Evolutionary conservation across 1,139 yeast genomes (phyloP), one percentile per base, ranked within the genome.

Genomic region (Suhomyces maxii): DNA sequence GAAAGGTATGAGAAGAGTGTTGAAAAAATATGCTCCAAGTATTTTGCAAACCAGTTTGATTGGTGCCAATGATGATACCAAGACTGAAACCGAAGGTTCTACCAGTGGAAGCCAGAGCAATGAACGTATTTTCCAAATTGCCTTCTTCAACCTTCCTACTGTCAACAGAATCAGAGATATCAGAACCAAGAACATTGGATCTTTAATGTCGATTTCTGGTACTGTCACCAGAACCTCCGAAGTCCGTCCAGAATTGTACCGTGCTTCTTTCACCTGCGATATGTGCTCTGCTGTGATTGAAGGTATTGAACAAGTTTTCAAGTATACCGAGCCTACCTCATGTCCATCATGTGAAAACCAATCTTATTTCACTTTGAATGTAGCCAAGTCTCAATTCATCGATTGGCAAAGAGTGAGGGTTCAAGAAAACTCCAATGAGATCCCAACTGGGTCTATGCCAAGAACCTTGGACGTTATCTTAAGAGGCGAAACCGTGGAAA

Each of bases 361-460:
- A 61, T 79, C 88, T 2, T 77, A 83, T 49, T 93, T 97, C 95
- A 83, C 95, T 0, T 71, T 95, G 47, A 85, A 88, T 58, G 84
- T 91, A 14, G 67, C 88, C 28, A 89, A 90, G 65, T 89, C 96
- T 0, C 89, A 85, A 53, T 93, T 93, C 59, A 77, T 89, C 52
- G 99, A 93, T 72, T 93, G 99, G 99, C 99, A 93, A 68, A 87
- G 89, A 57, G 95, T 91, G 25, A 80, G 99, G 56, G 87, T 93
- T 51, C 99, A 93, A 65, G 99, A 93, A 64, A 95, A 93, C 61
- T 83, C 98, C 12, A 87, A 79, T 58, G 99, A 93, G 68, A 93
- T 93, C 49, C 99, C 99, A 26, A 90, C 97, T 0, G 99, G 99
- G 30, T 89, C 97, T 2, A 93, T 93, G 99, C 99, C 99, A 34